Evolutionary conservation across 495 filamentous ascomycete species (phyloP).

Genomic region (Penicillium canescens): DNA sequence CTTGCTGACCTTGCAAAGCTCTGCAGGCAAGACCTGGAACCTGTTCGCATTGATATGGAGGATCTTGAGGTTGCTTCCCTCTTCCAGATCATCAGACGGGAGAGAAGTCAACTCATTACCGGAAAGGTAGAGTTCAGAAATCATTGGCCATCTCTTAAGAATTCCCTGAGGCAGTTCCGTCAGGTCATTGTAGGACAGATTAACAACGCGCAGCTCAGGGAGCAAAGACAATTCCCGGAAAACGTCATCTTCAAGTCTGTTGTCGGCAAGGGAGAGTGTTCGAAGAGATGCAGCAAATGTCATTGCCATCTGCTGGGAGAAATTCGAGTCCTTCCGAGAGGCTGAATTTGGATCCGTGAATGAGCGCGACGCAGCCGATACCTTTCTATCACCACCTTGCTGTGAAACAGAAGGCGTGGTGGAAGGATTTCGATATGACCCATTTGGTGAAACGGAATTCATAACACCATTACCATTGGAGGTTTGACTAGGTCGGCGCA

Average conservation of each 20-base stretch:
- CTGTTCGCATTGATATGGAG: slow-evolving; percentile 97
- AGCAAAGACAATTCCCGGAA: slow-evolving; percentile 87
- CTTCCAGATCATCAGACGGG: slow-evolving; percentile 92
- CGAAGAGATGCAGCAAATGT: slow-evolving; percentile 85
- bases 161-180: slow-evolving; percentile 89
- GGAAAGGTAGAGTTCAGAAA: slow-evolving; percentile 91
- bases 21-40: slow-evolving; percentile 93
- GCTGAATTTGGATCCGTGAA: slow-evolving; percentile 61
- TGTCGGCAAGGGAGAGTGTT: slow-evolving; percentile 88
- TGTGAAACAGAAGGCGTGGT: slow-evolving; percentile 74
- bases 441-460: slow-evolving; percentile 67
- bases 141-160: slow-evolving; percentile 80
- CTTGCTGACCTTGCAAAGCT: slow-evolving; percentile 91
- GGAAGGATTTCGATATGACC: slow-evolving; percentile 72
- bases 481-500: slow-evolving; percentile 80
- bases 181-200: slow-evolving; percentile 92
- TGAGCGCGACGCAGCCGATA: slow-evolving; percentile 72
- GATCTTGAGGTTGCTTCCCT: slow-evolving; percentile 79
- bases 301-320: slow-evolving; percentile 68
- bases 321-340: slow-evolving; percentile 82
- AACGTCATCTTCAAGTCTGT: slow-evolving; percentile 87
- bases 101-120: slow-evolving; percentile 91
- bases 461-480: slow-evolving; percentile 72
- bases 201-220: slow-evolving; percentile 82
- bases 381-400: slow-evolving; percentile 71